Base-by-base conservation (phyloP, 768 basidiomycete species). In the Lactarius tabidus region DNA sequence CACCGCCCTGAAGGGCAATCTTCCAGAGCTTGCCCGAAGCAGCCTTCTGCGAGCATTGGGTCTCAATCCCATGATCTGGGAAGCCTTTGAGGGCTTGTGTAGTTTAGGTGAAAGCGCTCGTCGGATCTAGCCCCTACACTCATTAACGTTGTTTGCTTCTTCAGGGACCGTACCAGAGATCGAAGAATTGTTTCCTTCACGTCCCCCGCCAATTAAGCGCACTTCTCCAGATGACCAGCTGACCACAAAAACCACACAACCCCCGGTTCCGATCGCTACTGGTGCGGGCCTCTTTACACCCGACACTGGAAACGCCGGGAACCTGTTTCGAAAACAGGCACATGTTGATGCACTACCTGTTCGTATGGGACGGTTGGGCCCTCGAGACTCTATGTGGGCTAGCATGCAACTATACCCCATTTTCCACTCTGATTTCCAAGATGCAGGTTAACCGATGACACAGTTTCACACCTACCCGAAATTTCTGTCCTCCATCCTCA, bases 11-110 rank as follows among this genome's bases (percentile, higher is more conserved):
- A 91, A 88, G 75, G 91, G 89, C 57, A 92, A 93, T 74, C 81
- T 90, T 64, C 83, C 82, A 3, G 87, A 89, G 60, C 83, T 85
- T 69, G 94, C 94, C n/a, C 78, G 81, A 29, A 72, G 77, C 60
- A 88, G 86, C 72, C 95, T 89, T 74, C 81, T 81, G 54, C 83
- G 86, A 64, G 90, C 93, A 31, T 79, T 97, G 66, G 74, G 79
- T 17, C 73, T 86, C 55, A 88, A 93, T 72, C 91, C 92, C 36
- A 83, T 91, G 73, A 76, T 95, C 60, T 96, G 93, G 93, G 94
- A 97, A 74, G 94, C 94, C 6, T 90, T 94, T 71, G 91, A 94
- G 72, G 93, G 91, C 0, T 75, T 97, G 38, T 96, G 94, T 74
- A 76, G 82, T 35, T 77, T 92, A 53, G 94, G 95, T 90, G 71